Evolutionary conservation across 371 early-diverging fungal species (phyloP), one percentile per base, ranked within the genome.

Genomic region (Saksenaea oblongispora): DNA sequence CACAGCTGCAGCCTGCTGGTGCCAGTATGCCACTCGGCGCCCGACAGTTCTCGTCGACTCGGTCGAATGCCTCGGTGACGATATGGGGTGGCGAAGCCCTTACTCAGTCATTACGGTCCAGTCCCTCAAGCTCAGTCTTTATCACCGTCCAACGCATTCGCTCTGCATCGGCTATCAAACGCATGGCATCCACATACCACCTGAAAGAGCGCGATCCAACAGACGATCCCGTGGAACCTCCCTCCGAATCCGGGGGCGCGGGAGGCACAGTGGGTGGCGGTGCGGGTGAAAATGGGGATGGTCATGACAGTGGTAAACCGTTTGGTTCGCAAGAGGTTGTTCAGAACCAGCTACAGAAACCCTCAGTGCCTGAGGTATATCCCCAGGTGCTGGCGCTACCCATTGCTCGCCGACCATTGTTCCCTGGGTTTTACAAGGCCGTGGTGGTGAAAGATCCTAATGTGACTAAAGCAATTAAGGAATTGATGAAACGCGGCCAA

Each of bases 401-500:
- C 0, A 91, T 98, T 59, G 92, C 95, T 18, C 87, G 95, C 14
- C 87, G 98, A 51, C 98, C 98, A 5, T 80, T 97, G 37, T 98
- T 97, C 69, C 98, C 98, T 17, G 97, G 97, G 24, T 95, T 97
- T 69, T 97, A 96, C 84, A 97, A 97, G 79, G 95, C 97, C 0
- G 91, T 98, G 9, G 93, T 93, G 22, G 91, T 98, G 65, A 95
- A 95, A 75, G 95, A 97, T 66, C 94, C 95, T 0, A 83, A 90
- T 36, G 97, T 95, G 2, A 95, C 92, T 26, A 84, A 87, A 18
- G 96, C 98, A 5, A 91, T 98, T 55, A 92, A 95, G 70, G 91
- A 93, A 59, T 70, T 97, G 26, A 83, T 96, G 75, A 91, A 95
- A 66, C 89, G 92, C 22, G 92, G 94, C 1, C 92, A 96, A 74